phyloP scores from a whole-genome alignment of 495 filamentous ascomycete species.

The Podospora fimiseda region DNA sequence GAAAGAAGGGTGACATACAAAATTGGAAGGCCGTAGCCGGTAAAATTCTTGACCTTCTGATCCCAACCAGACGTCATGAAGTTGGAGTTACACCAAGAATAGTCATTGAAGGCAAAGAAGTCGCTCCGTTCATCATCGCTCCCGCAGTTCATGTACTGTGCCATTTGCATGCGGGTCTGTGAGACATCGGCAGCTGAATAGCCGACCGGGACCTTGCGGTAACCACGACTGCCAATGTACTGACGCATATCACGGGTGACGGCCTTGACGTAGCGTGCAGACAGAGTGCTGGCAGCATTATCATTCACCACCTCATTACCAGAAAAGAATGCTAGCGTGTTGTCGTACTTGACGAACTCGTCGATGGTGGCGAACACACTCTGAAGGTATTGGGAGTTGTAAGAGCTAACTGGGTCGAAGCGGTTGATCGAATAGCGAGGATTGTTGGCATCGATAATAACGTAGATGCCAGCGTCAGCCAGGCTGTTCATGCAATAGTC shows the following conservation, averaged over 20 bases:
- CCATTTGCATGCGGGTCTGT: slow-evolving; percentile 81
- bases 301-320: slow-evolving; percentile 96
- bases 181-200: slow-evolving; percentile 88
- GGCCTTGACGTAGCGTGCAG: slow-evolving; percentile 88
- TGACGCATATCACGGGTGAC: slow-evolving; percentile 85
- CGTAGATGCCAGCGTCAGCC: slow-evolving; percentile 82
- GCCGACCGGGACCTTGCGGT: slow-evolving; percentile 79
- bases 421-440: slow-evolving; percentile 73
- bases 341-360: slow-evolving; percentile 76
- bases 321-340: slow-evolving; percentile 92
- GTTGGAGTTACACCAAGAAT: slow-evolving; percentile 91
- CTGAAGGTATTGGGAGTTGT: slow-evolving; percentile 87
- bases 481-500: slow-evolving; percentile 78
- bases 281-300: slow-evolving; percentile 56
- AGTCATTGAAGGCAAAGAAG: slow-evolving; percentile 98
- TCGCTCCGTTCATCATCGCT: slow-evolving; percentile 77
- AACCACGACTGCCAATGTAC: slow-evolving; percentile 68
- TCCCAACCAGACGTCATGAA: slow-evolving; percentile 77
- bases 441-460: slow-evolving; percentile 70
- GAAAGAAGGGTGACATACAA: slow-evolving; percentile 45
- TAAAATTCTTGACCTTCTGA: slow-evolving; percentile 86
- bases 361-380: slow-evolving; percentile 91
- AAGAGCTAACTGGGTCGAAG: slow-evolving; percentile 62
- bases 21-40: slow-evolving; percentile 82
- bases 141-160: slow-evolving; percentile 92